Evolutionary conservation across 2,329 filamentous ascomycete genomes (phyloP).

Genomic region (Fusarium napiforme): DNA sequence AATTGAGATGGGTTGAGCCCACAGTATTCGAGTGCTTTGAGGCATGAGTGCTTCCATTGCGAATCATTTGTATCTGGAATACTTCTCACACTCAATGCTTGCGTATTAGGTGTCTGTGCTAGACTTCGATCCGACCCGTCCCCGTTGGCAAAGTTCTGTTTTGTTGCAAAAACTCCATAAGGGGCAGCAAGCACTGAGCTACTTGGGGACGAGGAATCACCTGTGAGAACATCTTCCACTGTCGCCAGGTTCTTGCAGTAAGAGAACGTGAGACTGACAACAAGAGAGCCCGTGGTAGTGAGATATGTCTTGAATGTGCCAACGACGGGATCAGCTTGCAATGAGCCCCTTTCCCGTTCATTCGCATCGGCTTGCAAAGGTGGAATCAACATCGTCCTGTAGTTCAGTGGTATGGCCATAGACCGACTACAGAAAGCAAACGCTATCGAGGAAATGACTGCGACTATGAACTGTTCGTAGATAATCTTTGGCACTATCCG

Average conservation of each 20-base stretch:
- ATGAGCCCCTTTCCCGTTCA: conserved; percentile 28
- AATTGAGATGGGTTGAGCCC: conserved; percentile 59
- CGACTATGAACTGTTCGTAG: conserved; percentile 65
- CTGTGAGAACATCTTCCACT: conserved; percentile 56
- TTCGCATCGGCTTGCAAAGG: conserved; percentile 27
- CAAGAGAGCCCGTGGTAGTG: conserved; percentile 65
- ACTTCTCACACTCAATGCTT: conserved; percentile 56
- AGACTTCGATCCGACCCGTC: conserved; percentile 48
- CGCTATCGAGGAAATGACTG: conserved; percentile 63
- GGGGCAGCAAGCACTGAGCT: conserved; percentile 65
- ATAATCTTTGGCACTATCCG: conserved; percentile 53
- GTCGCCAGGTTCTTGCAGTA: conserved; percentile 59
- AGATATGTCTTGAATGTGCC: conserved; percentile 65
- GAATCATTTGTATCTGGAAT: conserved; percentile 55
- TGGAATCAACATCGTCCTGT: conserved; percentile 62
- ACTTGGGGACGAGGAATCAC: conserved; percentile 54
- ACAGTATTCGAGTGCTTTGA: conserved; percentile 61
- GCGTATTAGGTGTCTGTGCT: conserved; percentile 65
- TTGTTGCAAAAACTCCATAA: conserved; percentile 56
- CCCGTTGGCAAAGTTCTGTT: conserved; percentile 35
- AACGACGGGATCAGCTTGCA: conserved; percentile 49
- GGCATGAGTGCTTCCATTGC: conserved; percentile 62
- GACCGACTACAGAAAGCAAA: conserved; percentile 60
- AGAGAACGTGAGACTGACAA: conserved; percentile 62
- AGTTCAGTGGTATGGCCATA: conserved; percentile 64